Evolutionary conservation across 2,329 filamentous ascomycete genomes (phyloP).

Genomic region (Curvularia verruculosa): DNA sequence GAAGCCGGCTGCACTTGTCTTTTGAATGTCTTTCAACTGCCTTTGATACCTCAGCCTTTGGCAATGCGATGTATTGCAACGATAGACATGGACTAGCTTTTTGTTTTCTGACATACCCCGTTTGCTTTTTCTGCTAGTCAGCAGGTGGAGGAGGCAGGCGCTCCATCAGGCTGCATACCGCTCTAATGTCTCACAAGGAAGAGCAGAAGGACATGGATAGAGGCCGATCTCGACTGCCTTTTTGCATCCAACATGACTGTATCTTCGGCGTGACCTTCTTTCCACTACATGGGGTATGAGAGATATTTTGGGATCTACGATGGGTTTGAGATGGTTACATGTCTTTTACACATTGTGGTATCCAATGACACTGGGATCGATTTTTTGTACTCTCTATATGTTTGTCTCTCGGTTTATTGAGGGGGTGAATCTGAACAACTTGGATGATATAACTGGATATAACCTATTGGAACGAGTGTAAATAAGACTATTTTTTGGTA

Average conservation of each 20-base stretch:
- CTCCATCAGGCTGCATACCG: constrained; percentile 42
- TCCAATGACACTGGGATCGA: constrained; percentile 9
- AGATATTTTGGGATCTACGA: constrained; percentile 30
- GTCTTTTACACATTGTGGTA: constrained; percentile 15
- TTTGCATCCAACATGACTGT: constrained; percentile 10
- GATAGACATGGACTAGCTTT: constrained; percentile 33
- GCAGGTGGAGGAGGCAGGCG: constrained; percentile 49
- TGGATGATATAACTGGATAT: constrained; percentile 1
- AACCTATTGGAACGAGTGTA: constrained; percentile 17
- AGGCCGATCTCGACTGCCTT: constrained; percentile 26
- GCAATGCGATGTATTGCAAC: constrained; percentile 26
- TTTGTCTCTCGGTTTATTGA: neutral
- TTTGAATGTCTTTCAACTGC: constrained; percentile 14
- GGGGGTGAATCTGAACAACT: constrained; percentile 3
- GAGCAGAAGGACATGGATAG: constrained; percentile 15
- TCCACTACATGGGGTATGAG: constrained; percentile 37
- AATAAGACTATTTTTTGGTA: constrained; percentile 9
- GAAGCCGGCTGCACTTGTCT: constrained; percentile 12
- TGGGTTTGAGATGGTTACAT: constrained; percentile 15
- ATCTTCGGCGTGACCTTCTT: constrained; percentile 12
- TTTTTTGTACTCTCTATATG: neutral
- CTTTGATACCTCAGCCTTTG: constrained; percentile 29
- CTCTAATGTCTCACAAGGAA: constrained; percentile 33
- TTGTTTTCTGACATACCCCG: constrained; percentile 28
- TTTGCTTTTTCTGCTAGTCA: constrained; percentile 22